Percentiles rank a stretch among this genome's conserved stretches.
phyloP scores from a whole-genome alignment of 2,329 filamentous ascomycete species.

The Fusarium denticulatum region DNA sequence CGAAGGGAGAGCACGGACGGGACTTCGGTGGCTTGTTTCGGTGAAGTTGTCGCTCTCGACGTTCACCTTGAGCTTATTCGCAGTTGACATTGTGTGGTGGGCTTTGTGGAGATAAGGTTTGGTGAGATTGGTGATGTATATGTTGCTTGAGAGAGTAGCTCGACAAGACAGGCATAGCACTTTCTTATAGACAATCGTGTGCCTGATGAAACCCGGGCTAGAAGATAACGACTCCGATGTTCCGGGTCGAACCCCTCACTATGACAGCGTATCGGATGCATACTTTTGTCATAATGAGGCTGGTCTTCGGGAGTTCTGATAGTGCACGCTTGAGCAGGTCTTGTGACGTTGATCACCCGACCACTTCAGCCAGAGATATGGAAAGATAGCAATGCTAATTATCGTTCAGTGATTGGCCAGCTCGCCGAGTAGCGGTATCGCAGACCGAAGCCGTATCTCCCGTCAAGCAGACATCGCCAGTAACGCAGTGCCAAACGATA shows the following conservation, averaged over 20 bases:
- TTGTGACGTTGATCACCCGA: neutral
- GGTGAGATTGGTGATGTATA: neutral
- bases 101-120: neutral
- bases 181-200: slow-evolving; percentile 1
- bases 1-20: slow-evolving; percentile 53
- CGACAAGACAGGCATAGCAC: neutral
- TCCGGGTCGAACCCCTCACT: neutral
- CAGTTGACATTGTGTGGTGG: neutral
- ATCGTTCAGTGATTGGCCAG: neutral
- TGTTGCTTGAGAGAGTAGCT: neutral
- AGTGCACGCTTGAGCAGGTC: neutral
- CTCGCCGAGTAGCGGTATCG: neutral
- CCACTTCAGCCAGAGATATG: neutral
- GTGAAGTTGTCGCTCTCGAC: slow-evolving; percentile 26
- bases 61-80: slow-evolving; percentile 19
- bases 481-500: neutral
- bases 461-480: neutral
- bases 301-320: neutral
- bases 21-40: slow-evolving; percentile 12
- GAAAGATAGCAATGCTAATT: neutral
- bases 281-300: neutral
- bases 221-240: neutral
- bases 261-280: neutral
- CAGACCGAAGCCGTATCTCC: neutral
- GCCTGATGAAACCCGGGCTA: neutral